phyloP scores from a whole-genome alignment of 495 filamentous ascomycete species.

The Tuber melanosporum region DNA sequence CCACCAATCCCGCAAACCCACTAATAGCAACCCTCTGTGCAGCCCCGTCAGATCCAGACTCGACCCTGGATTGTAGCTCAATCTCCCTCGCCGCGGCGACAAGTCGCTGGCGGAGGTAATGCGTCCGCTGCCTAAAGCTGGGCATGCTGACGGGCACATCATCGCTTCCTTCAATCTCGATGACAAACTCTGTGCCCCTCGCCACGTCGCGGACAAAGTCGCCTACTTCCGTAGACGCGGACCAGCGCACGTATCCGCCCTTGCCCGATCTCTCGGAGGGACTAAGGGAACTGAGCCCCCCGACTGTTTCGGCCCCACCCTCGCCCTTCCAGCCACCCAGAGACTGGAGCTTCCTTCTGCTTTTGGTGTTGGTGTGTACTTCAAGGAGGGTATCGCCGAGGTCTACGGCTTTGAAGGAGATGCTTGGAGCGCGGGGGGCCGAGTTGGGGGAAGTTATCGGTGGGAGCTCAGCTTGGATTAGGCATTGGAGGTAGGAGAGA shows the following conservation, averaged over 20 bases:
- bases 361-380: conserved; percentile 48
- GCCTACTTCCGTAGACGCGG: conserved; percentile 77
- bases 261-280: conserved; percentile 8
- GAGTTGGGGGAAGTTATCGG: conserved; percentile 53
- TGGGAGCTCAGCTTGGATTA: conserved; percentile 85
- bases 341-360: conserved; percentile 11
- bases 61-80: conserved; percentile 60
- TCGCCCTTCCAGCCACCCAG: conserved; percentile 46
- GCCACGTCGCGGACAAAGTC: conserved; percentile 94
- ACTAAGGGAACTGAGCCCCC: conserved; percentile 47
- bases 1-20: conserved; percentile 62
- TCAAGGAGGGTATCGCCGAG: conserved; percentile 41
- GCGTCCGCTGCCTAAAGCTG: conserved; percentile 79
- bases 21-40: conserved; percentile 75
- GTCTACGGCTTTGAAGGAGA: conserved; percentile 78
- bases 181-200: conserved; percentile 71
- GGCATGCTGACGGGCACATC: conserved; percentile 77
- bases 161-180: conserved; percentile 67
- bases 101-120: conserved; percentile 71
- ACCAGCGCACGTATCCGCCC: conserved; percentile 71
- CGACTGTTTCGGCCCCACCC: conserved; percentile 56
- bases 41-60: conserved; percentile 70
- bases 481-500: conserved; percentile 80
- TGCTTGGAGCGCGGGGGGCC: conserved; percentile 59
- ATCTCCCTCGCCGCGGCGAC: conserved; percentile 64